Conservation (phyloP, 176 grass and related monocot species). For the Aechmea fasciata region DNA sequence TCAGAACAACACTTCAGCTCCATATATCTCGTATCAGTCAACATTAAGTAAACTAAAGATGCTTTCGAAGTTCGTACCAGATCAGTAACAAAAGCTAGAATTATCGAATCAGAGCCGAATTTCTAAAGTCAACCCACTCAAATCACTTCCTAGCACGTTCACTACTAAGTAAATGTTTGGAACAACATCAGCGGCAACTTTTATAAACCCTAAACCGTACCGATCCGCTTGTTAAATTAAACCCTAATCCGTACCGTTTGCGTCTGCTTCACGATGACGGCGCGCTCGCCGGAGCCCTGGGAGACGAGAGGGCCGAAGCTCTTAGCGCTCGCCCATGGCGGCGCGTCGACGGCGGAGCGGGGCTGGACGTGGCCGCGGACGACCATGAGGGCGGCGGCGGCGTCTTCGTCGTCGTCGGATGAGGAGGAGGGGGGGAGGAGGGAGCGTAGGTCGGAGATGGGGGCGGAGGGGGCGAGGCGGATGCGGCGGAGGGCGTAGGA, state of each 20-base stretch:
- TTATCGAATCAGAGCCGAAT: too few relatives aligned
- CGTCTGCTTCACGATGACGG: slow-evolving; percentile 50
- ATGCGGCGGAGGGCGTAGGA: slow-evolving; percentile 57
- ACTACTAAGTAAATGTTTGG: background rate
- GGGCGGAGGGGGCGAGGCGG: slow-evolving; percentile 31
- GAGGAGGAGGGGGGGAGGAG: slow-evolving; percentile 21
- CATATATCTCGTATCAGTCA: background rate
- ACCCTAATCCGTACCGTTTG: slow-evolving; percentile 41
- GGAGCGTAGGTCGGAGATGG: slow-evolving; percentile 49
- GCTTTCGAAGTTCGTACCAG: background rate
- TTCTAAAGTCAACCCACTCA: background rate
- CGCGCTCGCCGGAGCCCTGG: slow-evolving; percentile 41
- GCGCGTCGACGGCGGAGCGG: slow-evolving; percentile 11
- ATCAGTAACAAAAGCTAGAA: too few relatives aligned
- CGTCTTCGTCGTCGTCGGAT: background rate
- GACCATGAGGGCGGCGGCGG: slow-evolving; percentile 25
- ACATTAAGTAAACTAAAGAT: background rate
- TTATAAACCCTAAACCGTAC: slow-evolving; percentile 1
- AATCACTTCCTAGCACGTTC: too few relatives aligned
- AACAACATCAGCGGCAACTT: background rate
- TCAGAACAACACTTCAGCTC: background rate
- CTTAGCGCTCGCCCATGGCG: slow-evolving; percentile 7
- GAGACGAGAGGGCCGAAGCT: slow-evolving; percentile 24
- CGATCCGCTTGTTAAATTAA: slow-evolving; percentile 16
- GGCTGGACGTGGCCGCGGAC: slow-evolving; percentile 55